Evolutionary conservation across 1,284 basidiomycete genomes (phyloP).

Genomic region (Moniliophthora roreri): DNA sequence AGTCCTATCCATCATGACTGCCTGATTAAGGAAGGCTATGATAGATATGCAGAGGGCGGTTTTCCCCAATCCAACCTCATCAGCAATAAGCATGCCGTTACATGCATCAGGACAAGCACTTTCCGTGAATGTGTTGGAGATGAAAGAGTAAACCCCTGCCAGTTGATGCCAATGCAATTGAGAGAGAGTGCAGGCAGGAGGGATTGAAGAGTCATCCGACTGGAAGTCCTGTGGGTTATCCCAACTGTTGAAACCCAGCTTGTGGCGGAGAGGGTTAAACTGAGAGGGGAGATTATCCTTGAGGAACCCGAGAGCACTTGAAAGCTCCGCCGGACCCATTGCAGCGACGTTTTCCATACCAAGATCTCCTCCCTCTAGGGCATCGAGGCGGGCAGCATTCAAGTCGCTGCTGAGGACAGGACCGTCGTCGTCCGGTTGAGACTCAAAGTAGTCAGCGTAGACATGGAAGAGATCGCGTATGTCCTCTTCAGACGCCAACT

Average conservation of each 20-base stretch:
- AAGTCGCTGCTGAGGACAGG: not conserved
- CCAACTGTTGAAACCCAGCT: slow-evolving; percentile 20
- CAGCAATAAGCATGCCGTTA: slow-evolving; percentile 25
- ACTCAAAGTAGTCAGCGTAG: slow-evolving; percentile 19
- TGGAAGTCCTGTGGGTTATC: not conserved
- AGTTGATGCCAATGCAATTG: slow-evolving; percentile 32
- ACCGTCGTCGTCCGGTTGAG: not conserved
- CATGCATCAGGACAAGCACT: not conserved
- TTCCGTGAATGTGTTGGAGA: slow-evolving; percentile 20
- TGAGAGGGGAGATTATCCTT: slow-evolving; percentile 16
- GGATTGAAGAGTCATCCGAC: slow-evolving; percentile 10
- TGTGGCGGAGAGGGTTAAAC: slow-evolving; percentile 22
- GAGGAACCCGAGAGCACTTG: slow-evolving; percentile 20
- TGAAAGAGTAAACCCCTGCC: slow-evolving; percentile 25
- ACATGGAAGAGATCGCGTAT: slow-evolving; percentile 16
- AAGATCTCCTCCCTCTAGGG: slow-evolving; percentile 12
- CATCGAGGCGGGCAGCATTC: not conserved
- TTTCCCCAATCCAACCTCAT: slow-evolving; percentile 34
- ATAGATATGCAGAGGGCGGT: slow-evolving; percentile 21
- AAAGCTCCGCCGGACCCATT: slow-evolving; percentile 7
- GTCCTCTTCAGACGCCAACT: slow-evolving; percentile 15
- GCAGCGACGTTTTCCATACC: slow-evolving; percentile 24
- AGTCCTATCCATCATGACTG: slow-evolving; percentile 6
- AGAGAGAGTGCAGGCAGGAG: not conserved
- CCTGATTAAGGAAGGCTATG: slow-evolving; percentile 23